Evolutionary conservation across 75 land plant genomes (phyloP).

Genomic region (Pinus taeda): DNA sequence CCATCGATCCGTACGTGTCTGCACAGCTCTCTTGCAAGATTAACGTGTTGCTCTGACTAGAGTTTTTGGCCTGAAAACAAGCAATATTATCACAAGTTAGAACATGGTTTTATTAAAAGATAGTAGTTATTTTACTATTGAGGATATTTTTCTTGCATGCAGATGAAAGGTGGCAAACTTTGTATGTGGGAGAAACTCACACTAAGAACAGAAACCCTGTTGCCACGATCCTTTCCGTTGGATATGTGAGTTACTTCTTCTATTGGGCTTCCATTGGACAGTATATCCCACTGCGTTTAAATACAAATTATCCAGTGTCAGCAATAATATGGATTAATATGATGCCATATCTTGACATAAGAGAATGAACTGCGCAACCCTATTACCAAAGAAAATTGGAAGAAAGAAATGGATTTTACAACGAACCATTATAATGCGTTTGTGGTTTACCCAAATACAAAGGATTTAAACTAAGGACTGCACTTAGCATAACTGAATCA

Average conservation of each 20-base stretch:
- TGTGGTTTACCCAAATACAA: too few species aligned
- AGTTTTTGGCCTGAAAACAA: slow-evolving; percentile 40
- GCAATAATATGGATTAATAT: background rate
- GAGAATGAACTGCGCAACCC: too few species aligned
- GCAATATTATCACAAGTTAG: background rate
- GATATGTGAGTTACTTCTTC: slow-evolving; percentile 63
- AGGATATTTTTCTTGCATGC: too few species aligned
- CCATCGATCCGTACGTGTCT: slow-evolving; percentile 70
- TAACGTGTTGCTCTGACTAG: slow-evolving; percentile 65
- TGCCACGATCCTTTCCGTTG: slow-evolving; percentile 83
- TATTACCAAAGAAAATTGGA: too few species aligned
- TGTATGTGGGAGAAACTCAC: slow-evolving; percentile 31
- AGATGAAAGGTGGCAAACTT: background rate
- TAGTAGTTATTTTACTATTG: too few species aligned
- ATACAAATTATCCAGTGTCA: background rate
- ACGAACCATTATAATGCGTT: too few species aligned
- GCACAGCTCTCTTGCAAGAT: slow-evolving; percentile 79
- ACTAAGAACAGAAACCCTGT: slow-evolving; percentile 59
- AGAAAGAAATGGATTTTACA: too few species aligned
- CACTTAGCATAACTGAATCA: too few species aligned
- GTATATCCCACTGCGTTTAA: slow-evolving; percentile 74
- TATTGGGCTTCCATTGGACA: slow-evolving; percentile 44
- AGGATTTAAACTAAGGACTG: too few species aligned
- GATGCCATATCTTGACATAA: too few species aligned
- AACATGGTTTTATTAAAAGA: background rate